Conservation (phyloP, 2,329 filamentous ascomycete genomes). For the Xylariaceae sp. region DNA sequence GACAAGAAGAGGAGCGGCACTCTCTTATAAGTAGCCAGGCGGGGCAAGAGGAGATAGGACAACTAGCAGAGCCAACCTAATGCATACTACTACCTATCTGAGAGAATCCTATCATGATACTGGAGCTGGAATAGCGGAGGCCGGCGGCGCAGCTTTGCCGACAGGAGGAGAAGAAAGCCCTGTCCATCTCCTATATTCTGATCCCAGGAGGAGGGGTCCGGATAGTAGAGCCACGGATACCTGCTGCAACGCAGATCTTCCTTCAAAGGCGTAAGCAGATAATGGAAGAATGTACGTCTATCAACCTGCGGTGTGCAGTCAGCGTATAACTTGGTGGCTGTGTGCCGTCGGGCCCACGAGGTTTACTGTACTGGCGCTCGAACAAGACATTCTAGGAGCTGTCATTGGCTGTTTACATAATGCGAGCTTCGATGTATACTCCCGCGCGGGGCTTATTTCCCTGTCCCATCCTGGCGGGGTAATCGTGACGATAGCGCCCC, state of each 20-base stretch:
- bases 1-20: slow-evolving; percentile 4
- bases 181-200: background rate
- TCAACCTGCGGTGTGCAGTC: slow-evolving; percentile 18
- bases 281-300: slow-evolving; percentile 1
- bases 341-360: slow-evolving; percentile 10
- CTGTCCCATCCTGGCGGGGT: no score
- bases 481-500: no score
- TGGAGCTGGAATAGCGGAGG: no score
- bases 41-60: background rate
- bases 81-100: slow-evolving; percentile 12
- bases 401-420: no score
- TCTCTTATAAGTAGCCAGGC: slow-evolving; percentile 10
- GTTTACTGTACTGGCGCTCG: slow-evolving; percentile 12
- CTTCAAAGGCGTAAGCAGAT: slow-evolving; percentile 13
- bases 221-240: slow-evolving; percentile 6
- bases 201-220: slow-evolving; percentile 1
- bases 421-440: no score
- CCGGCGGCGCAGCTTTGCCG: no score
- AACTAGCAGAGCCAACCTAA: slow-evolving; percentile 11
- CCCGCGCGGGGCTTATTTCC: no score
- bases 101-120: slow-evolving; percentile 9
- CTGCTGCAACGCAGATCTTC: slow-evolving; percentile 18
- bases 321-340: slow-evolving; percentile 9
- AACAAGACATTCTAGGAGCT: no score
- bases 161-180: background rate